Evolutionary conservation across 345 rosid species (phyloP).

Genomic region (Melaleuca alternifolia): DNA sequence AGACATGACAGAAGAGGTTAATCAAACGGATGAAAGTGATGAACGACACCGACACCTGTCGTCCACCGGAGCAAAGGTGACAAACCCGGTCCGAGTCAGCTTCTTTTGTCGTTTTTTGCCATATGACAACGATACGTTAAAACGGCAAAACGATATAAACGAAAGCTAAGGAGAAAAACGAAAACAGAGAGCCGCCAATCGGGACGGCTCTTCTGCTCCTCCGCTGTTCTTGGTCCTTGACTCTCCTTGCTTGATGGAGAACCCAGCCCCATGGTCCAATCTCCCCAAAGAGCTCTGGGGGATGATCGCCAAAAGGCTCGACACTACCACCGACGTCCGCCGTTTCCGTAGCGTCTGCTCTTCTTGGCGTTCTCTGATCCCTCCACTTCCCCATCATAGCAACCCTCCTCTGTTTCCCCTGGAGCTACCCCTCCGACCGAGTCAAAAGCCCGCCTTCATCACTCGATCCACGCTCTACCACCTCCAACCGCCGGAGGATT

Average conservation of each 20-base stretch:
- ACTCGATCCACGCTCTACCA: neutral
- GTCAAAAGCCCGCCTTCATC: neutral
- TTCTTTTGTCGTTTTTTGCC: neutral
- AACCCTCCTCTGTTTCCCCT: neutral
- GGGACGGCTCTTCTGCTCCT: neutral
- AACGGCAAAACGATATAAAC: neutral
- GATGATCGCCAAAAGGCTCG: conserved; percentile 2
- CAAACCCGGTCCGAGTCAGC: neutral
- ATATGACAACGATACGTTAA: neutral
- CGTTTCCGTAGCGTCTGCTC: conserved; percentile 15
- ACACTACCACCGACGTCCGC: conserved; percentile 5
- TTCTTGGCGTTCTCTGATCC: conserved; percentile 8
- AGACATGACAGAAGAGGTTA: neutral
- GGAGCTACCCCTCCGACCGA: neutral
- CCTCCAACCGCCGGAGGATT: neutral
- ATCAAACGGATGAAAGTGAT: neutral
- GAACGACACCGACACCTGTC: neutral
- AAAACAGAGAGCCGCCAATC: neutral
- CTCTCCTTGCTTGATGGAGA: neutral
- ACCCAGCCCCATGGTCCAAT: neutral
- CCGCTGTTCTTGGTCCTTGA: neutral
- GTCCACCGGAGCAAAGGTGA: neutral
- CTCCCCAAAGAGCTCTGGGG: conserved; percentile 6
- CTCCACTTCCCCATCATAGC: neutral
- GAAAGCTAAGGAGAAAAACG: neutral